Evolutionary conservation across 2,329 filamentous ascomycete species (phyloP).

Genomic region (Aspergillus vadensis): DNA sequence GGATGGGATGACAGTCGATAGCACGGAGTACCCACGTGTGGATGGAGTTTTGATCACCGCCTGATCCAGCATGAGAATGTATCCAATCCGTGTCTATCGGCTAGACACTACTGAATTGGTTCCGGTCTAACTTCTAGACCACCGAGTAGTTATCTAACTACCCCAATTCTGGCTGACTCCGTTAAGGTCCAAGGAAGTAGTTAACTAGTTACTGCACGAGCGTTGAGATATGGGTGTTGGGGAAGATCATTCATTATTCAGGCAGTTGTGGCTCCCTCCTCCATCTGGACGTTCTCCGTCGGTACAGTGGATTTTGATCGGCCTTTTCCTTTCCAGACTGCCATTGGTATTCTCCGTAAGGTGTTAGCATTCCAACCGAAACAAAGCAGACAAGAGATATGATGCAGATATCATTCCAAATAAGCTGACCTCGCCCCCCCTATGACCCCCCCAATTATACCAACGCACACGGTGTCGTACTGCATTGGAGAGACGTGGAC

Average conservation of each 20-base stretch:
- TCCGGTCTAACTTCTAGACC: background rate
- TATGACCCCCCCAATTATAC: background rate
- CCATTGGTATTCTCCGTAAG: background rate
- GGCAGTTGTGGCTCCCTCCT: background rate
- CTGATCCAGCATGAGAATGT: constrained; percentile 2
- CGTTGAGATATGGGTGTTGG: constrained; percentile 3
- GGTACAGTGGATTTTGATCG: background rate
- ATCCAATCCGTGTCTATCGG: background rate
- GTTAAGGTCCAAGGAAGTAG: too few relatives aligned
- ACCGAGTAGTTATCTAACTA: background rate
- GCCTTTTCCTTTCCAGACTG: background rate
- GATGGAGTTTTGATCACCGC: constrained; percentile 14
- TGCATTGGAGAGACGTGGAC: background rate
- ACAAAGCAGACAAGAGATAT: background rate
- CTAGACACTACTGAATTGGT: background rate
- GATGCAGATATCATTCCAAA: background rate
- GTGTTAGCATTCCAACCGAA: constrained; percentile 3
- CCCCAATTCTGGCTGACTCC: background rate
- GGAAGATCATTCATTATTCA: constrained; percentile 1
- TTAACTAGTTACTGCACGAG: background rate
- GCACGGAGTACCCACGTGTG: constrained; percentile 11
- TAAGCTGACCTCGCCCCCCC: background rate
- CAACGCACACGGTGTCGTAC: background rate
- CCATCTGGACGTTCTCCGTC: background rate
- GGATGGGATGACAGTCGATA: constrained; percentile 2